These are phyloP conservation scores for Phellopilus nigrolimitatus DNA, from an alignment of 1,284 basidiomycete genomes.

Conservation along the genomic window DNA sequence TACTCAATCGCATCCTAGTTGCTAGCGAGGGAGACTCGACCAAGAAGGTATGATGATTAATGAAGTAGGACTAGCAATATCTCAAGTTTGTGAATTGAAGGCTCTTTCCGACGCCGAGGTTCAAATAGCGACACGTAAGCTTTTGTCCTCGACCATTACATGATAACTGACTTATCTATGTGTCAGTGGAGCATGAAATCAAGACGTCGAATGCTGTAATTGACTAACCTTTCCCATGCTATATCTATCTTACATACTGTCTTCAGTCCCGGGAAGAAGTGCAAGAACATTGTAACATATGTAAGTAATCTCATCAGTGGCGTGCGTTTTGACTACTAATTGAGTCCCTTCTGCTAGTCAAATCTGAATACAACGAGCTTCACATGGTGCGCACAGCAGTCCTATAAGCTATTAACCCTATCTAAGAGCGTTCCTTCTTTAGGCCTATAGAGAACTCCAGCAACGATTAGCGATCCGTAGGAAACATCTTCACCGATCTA, in stretches of 20 bases:
- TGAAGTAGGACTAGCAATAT: background rate
- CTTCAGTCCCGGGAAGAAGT: slow-evolving; percentile 7
- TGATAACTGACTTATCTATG: background rate
- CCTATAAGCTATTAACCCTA: background rate
- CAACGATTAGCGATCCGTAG: slow-evolving; percentile 1
- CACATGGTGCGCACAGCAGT: background rate
- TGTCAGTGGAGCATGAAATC: background rate
- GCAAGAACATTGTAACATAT: background rate
- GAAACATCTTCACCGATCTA: background rate
- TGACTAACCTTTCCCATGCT: background rate
- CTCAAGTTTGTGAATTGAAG: background rate
- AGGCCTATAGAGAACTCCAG: slow-evolving; percentile 4
- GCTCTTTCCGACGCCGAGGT: slow-evolving; percentile 1
- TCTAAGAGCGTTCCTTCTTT: background rate
- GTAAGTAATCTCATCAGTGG: background rate
- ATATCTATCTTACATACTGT: background rate
- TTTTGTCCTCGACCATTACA: background rate
- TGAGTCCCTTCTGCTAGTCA: background rate
- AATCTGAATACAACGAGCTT: slow-evolving; percentile 1
- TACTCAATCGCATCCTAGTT: background rate
- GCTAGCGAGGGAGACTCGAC: background rate
- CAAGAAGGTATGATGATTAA: background rate
- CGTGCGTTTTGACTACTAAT: background rate
- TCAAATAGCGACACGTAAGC: background rate
- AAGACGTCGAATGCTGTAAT: background rate